Conservation (phyloP, 1,139 yeast species). For the Kodamaea fungicola region DNA sequence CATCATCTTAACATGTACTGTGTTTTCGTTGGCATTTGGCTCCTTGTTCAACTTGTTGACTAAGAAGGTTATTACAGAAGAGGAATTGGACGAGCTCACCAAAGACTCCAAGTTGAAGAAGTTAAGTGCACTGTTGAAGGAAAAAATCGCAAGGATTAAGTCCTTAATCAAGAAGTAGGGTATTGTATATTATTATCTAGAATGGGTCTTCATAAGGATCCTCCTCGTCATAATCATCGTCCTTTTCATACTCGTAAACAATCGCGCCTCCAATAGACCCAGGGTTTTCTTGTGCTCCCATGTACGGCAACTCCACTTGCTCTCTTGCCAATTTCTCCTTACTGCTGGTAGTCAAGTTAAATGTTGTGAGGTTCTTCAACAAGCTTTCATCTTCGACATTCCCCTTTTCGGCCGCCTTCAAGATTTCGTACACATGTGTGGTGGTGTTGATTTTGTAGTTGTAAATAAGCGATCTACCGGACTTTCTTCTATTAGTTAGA, state of each 20-base stretch:
- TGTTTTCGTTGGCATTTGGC: conserved; percentile 90
- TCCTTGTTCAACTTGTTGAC: conserved; percentile 75
- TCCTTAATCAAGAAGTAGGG: conserved; percentile 5
- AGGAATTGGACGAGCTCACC: conserved; percentile 54
- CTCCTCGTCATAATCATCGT: conserved; percentile 92
- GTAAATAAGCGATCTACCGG: conserved; percentile 73
- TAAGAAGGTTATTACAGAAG: conserved; percentile 73
- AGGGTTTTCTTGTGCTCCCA: conserved; percentile 77
- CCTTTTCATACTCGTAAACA: conserved; percentile 83
- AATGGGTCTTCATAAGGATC: conserved; percentile 98
- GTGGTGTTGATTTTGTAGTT: conserved; percentile 49
- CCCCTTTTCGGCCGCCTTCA: conserved; percentile 20
- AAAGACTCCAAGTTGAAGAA: conserved; percentile 22
- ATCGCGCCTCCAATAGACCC: conserved; percentile 84
- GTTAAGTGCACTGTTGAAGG: conserved; percentile 15
- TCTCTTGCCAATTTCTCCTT: conserved; percentile 78
- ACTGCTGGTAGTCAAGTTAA: conserved; percentile 71
- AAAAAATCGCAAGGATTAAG: conserved; percentile 9
- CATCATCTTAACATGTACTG: conserved; percentile 88
- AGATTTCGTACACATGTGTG: conserved; percentile 48
- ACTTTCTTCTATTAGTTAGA: conserved; percentile 70
- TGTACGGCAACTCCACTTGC: conserved; percentile 81
- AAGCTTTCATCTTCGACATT: conserved; percentile 36
- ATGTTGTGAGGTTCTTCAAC: conserved; percentile 76
- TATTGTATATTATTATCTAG: conserved; percentile 21